Evolutionary conservation across 371 early-diverging fungal species (phyloP).

Genomic region (Mucor velutinosus): DNA sequence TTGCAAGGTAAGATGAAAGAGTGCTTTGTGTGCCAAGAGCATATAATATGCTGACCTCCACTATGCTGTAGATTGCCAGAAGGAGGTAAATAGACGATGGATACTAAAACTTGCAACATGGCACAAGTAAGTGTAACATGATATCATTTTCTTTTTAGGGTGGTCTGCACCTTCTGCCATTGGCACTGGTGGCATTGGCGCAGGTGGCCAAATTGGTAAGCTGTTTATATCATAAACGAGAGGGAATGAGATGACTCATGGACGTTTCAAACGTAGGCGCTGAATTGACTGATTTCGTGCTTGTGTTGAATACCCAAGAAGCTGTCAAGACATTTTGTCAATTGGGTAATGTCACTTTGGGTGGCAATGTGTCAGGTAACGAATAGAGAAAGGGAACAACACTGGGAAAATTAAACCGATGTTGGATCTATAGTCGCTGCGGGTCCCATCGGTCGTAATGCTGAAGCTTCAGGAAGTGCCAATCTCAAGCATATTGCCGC

Average conservation of each 20-base stretch:
- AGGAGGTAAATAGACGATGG: slow-evolving; percentile 28
- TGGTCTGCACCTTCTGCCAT: slow-evolving; percentile 87
- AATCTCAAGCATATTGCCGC: slow-evolving; percentile 81
- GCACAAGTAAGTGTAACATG: slow-evolving; percentile 1
- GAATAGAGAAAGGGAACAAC: neutral
- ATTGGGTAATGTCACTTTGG: slow-evolving; percentile 93
- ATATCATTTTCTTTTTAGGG: slow-evolving; percentile 27
- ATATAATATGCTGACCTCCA: neutral
- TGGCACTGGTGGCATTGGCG: slow-evolving; percentile 79
- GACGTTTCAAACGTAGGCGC: slow-evolving; percentile 53
- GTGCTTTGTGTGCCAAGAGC: too few species aligned
- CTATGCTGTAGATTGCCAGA: slow-evolving; percentile 38
- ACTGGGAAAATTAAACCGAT: too few species aligned
- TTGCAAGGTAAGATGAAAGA: slow-evolving; percentile 62
- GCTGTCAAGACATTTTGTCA: slow-evolving; percentile 92
- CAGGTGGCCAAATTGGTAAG: slow-evolving; percentile 89
- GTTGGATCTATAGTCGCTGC: slow-evolving; percentile 70
- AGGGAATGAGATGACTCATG: neutral
- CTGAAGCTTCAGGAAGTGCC: slow-evolving; percentile 87
- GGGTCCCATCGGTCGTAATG: slow-evolving; percentile 93
- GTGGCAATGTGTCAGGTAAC: slow-evolving; percentile 81
- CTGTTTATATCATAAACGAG: neutral
- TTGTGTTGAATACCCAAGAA: slow-evolving; percentile 83
- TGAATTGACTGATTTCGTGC: slow-evolving; percentile 93
- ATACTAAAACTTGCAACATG: neutral